Evolutionary conservation across 1,139 yeast genomes (phyloP).

Genomic region (Zygosaccharomyces sapae): DNA sequence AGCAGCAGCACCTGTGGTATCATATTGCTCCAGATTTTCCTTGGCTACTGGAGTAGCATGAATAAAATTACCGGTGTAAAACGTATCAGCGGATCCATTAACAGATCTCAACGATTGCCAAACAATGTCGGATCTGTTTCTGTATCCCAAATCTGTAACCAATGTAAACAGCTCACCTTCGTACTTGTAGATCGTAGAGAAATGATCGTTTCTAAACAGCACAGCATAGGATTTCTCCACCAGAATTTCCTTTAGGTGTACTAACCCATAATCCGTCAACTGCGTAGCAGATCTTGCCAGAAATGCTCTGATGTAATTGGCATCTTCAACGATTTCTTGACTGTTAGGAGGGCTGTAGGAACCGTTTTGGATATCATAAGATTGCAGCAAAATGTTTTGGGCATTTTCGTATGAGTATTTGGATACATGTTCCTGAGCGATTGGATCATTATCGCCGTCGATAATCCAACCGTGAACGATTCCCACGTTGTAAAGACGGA

Average conservation of each 20-base stretch:
- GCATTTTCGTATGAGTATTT: constrained; percentile 46
- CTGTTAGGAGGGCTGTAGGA: constrained; percentile 16
- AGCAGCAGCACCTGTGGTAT: constrained; percentile 1
- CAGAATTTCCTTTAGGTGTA: constrained; percentile 41
- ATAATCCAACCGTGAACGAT: constrained; percentile 52
- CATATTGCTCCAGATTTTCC: constrained; percentile 9
- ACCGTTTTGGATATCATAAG: constrained; percentile 33
- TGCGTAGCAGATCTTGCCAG: constrained; percentile 57
- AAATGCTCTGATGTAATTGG: constrained; percentile 33
- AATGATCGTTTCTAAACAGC: constrained; percentile 82
- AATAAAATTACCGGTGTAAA: constrained; percentile 58
- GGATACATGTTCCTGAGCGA: constrained; percentile 32
- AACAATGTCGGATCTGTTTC: constrained; percentile 47
- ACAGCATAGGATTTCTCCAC: constrained; percentile 52
- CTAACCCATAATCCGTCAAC: constrained; percentile 61
- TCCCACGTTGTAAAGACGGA: constrained; percentile 44
- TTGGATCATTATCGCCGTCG: constrained; percentile 28
- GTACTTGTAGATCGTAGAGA: constrained; percentile 60
- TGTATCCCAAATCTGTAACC: constrained; percentile 70
- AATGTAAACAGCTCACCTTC: constrained; percentile 52
- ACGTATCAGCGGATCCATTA: constrained; percentile 61
- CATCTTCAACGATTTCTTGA: constrained; percentile 30
- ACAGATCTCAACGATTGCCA: constrained; percentile 75
- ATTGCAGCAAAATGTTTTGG: constrained; percentile 41
- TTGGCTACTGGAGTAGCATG: constrained; percentile 33